Evolutionary conservation across 1,284 basidiomycete genomes (phyloP).

Genomic region (Athelia psychrophila): DNA sequence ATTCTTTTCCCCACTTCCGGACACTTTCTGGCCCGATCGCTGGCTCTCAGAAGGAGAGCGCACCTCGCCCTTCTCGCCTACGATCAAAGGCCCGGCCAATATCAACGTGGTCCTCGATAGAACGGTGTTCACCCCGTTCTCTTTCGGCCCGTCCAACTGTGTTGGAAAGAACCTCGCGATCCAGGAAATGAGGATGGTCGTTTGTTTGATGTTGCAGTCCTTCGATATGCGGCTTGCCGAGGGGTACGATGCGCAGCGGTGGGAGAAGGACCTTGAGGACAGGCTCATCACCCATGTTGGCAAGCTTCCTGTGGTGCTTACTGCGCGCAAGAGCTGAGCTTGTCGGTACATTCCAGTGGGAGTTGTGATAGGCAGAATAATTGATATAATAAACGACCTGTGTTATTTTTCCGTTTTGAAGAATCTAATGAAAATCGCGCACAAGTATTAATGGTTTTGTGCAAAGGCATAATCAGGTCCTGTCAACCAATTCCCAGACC

Average conservation of each 20-base stretch:
- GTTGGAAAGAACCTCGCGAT: conserved; percentile 29
- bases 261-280: not conserved
- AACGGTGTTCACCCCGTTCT: conserved; percentile 28
- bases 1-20: conserved; percentile 11
- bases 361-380: too few relatives aligned
- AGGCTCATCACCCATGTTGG: too few relatives aligned
- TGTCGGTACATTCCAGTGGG: too few relatives aligned
- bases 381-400: too few relatives aligned
- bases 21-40: conserved; percentile 27
- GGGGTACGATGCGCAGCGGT: conserved; percentile 8
- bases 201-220: conserved; percentile 20
- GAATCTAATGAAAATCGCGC: too few relatives aligned
- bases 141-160: conserved; percentile 27
- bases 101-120: conserved; percentile 17
- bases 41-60: conserved; percentile 18
- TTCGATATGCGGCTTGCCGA: conserved; percentile 13
- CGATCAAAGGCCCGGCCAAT: conserved; percentile 6
- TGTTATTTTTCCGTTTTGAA: too few relatives aligned
- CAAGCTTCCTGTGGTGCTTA: too few relatives aligned
- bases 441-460: too few relatives aligned
- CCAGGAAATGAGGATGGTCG: conserved; percentile 26
- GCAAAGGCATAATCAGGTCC: too few relatives aligned
- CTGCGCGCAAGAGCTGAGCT: too few relatives aligned
- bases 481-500: too few relatives aligned
- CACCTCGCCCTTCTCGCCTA: not conserved